These are phyloP conservation scores for Coriolopsis trogii DNA, from an alignment of 1,284 basidiomycete genomes.

Conservation along the genomic window DNA sequence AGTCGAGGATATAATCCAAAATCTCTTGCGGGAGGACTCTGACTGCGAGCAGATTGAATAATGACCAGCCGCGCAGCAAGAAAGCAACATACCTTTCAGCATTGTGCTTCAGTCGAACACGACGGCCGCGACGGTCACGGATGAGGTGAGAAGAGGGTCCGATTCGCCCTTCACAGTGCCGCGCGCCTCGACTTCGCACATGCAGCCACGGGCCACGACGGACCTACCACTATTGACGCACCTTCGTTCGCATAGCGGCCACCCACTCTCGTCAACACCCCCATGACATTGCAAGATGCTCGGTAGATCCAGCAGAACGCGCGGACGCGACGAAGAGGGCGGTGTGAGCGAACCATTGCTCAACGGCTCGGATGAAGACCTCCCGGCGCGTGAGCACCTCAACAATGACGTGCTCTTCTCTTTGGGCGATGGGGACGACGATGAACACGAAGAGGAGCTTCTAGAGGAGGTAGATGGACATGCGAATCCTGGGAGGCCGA, in stretches of 20 bases:
- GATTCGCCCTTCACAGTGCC: no score
- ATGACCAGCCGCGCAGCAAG: no score
- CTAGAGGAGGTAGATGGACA: slow-evolving; percentile 21
- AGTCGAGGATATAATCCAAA: slow-evolving; percentile 38
- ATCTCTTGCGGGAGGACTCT: slow-evolving; percentile 35
- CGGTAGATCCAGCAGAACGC: slow-evolving; percentile 39
- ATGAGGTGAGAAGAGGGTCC: no score
- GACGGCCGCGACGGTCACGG: no score
- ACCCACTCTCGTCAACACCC: not conserved
- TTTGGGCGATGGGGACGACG: slow-evolving; percentile 32
- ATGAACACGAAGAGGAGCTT: slow-evolving; percentile 33
- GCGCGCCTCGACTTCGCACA: slow-evolving; percentile 4
- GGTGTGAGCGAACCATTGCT: slow-evolving; percentile 61
- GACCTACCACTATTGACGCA: slow-evolving; percentile 9
- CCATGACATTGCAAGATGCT: slow-evolving; percentile 30
- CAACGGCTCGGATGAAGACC: slow-evolving; percentile 42
- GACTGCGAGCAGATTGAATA: no score
- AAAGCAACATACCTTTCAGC: no score
- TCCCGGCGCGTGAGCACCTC: slow-evolving; percentile 23
- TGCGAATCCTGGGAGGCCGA: slow-evolving; percentile 23
- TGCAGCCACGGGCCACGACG: slow-evolving; percentile 2
- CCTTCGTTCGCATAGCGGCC: slow-evolving; percentile 3
- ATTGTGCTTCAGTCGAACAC: no score
- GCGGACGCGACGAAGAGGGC: slow-evolving; percentile 35
- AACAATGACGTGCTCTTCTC: slow-evolving; percentile 35